Evolutionary conservation across 2,329 filamentous ascomycete species (phyloP).

Genomic region (Hypoxylon sp.): DNA sequence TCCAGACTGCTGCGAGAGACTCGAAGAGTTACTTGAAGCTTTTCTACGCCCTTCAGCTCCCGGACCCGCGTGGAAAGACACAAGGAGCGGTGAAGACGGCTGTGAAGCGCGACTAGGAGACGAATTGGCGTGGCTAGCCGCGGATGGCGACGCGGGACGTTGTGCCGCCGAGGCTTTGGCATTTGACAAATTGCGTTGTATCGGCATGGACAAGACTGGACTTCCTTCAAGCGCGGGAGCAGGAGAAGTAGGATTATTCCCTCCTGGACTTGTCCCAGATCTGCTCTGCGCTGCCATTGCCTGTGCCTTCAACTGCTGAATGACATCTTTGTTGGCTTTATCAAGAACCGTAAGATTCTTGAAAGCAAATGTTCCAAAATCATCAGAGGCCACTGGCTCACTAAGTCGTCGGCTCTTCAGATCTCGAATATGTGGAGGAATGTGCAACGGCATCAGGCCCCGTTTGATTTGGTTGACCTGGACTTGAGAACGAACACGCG

Average conservation of each 20-base stretch:
- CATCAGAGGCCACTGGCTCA: slow-evolving; percentile 89
- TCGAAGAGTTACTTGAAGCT: slow-evolving; percentile 90
- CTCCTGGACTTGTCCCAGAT: slow-evolving; percentile 62
- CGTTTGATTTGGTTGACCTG: slow-evolving; percentile 86
- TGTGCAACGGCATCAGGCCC: slow-evolving; percentile 93
- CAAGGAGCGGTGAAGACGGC: slow-evolving; percentile 90
- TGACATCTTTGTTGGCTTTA: slow-evolving; percentile 98
- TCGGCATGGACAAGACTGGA: slow-evolving; percentile 82
- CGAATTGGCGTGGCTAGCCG: slow-evolving; percentile 82
- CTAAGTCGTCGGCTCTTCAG: slow-evolving; percentile 88
- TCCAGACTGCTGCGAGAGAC: slow-evolving; percentile 82
- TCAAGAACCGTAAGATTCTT: slow-evolving; percentile 97
- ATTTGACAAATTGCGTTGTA: slow-evolving; percentile 87
- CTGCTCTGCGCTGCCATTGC: slow-evolving; percentile 80
- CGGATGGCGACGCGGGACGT: slow-evolving; percentile 88
- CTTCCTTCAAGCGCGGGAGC: slow-evolving; percentile 85
- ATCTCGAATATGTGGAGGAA: slow-evolving; percentile 95
- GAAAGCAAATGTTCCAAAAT: slow-evolving; percentile 96
- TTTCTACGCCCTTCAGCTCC: slow-evolving; percentile 85
- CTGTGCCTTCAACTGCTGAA: slow-evolving; percentile 94
- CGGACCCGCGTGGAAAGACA: slow-evolving; percentile 92
- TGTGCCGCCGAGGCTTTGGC: slow-evolving; percentile 77
- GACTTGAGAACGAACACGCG: slow-evolving; percentile 84
- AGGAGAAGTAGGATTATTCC: slow-evolving; percentile 68
- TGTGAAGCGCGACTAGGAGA: slow-evolving; percentile 87